Evolutionary conservation across 176 grass and related monocot species (phyloP).

Genomic region (Leersia perrieri): DNA sequence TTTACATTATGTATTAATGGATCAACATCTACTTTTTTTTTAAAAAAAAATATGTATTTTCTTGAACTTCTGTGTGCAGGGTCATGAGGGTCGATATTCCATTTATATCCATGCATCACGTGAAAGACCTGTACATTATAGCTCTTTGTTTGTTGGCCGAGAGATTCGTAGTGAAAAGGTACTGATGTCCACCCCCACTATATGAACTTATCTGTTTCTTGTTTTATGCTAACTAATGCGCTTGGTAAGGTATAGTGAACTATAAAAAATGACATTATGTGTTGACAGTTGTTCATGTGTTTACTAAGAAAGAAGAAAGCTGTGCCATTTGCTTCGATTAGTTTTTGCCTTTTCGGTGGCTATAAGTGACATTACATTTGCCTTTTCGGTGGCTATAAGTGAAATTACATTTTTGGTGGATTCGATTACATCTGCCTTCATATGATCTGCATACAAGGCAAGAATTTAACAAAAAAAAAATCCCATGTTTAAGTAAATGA

Average conservation of each 20-base stretch:
- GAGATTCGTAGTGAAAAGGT: slow-evolving; percentile 97
- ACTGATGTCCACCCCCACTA: slow-evolving; percentile 20
- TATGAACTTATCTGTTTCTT: slow-evolving; percentile 5
- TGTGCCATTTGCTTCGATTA: background rate
- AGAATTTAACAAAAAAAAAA: background rate
- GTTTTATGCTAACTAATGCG: background rate
- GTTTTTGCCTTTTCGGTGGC: background rate
- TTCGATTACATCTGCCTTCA: too few relatives aligned
- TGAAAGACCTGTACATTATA: slow-evolving; percentile 72
- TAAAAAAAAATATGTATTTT: slow-evolving; percentile 17
- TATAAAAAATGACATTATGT: background rate
- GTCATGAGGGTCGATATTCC: slow-evolving; percentile 71
- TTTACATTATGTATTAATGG: slow-evolving; percentile 4
- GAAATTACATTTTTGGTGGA: too few relatives aligned
- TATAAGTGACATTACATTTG: background rate
- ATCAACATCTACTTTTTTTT: slow-evolving; percentile 18
- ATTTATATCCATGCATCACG: slow-evolving; percentile 93
- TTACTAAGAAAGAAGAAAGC: slow-evolving; percentile 22
- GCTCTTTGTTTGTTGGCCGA: slow-evolving; percentile 75
- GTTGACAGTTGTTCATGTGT: background rate
- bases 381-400: too few relatives aligned
- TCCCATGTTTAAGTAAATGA: background rate
- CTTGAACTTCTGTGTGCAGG: slow-evolving; percentile 52
- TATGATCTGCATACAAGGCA: background rate
- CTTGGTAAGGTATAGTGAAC: background rate